These are phyloP conservation scores for Polygonum maritimum DNA, from an alignment of 148 eudicot species.

Conservation along the genomic window DNA sequence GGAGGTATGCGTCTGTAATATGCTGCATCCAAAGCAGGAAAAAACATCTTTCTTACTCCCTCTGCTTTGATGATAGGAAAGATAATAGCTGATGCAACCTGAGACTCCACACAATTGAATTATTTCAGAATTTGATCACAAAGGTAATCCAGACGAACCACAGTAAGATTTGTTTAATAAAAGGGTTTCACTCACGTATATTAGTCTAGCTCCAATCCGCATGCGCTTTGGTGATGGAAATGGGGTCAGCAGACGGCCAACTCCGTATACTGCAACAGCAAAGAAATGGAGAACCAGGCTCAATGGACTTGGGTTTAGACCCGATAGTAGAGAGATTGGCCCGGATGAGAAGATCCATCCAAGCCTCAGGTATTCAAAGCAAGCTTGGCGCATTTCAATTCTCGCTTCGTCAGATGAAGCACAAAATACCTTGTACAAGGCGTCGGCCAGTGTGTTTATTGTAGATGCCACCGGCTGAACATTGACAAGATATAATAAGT, in stretches of 20 bases:
- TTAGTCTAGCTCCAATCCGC: conserved; percentile 28
- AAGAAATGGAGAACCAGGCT: conserved; percentile 36
- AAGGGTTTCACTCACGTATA: conserved; percentile 16
- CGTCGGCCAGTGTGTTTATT: conserved; percentile 40
- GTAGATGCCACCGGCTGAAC: conserved; percentile 47
- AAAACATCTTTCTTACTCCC: conserved; percentile 86
- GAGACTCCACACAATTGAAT: background rate
- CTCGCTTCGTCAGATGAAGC: conserved; percentile 39
- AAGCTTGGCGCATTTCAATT: conserved; percentile 40
- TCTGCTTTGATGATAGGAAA: conserved; percentile 88
- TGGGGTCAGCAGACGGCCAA: conserved; percentile 39
- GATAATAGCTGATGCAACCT: conserved; percentile 84
- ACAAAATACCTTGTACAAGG: conserved; percentile 35
- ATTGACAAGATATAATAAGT: background rate
- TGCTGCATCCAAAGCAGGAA: conserved; percentile 79
- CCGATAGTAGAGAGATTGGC: conserved; percentile 30
- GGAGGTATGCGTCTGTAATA: conserved; percentile 54
- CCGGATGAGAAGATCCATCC: conserved; percentile 34
- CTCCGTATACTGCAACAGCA: conserved; percentile 43
- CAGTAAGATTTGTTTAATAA: background rate
- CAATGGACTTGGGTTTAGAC: conserved; percentile 32
- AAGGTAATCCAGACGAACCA: no score
- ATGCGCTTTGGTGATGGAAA: conserved; percentile 33
- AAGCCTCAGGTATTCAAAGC: conserved; percentile 41
- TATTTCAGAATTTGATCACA: background rate